Evolutionary conservation across 495 filamentous ascomycete species (phyloP).

Genomic region (Platismatia glauca): DNA sequence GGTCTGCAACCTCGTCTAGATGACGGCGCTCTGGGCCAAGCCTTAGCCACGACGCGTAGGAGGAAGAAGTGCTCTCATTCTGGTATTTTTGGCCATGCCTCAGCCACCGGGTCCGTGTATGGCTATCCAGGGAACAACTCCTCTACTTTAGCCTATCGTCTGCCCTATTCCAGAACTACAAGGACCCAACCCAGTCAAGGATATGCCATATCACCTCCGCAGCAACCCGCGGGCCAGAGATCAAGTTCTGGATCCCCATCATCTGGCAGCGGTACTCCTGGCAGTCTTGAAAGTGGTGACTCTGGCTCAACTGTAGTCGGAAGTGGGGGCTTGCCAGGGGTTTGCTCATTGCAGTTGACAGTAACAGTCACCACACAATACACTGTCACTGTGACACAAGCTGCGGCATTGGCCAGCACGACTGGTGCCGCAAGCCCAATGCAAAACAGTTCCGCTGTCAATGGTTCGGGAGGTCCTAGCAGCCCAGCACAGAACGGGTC

Average conservation of each 20-base stretch:
- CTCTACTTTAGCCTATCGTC: slow-evolving; percentile 4
- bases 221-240: not conserved
- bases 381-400: slow-evolving; percentile 13
- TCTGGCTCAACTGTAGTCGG: not conserved
- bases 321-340: not conserved
- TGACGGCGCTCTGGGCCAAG: slow-evolving; percentile 6
- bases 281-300: not conserved
- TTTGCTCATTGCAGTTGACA: slow-evolving; percentile 6
- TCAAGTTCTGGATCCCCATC: not conserved
- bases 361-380: slow-evolving; percentile 12
- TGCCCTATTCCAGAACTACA: not conserved
- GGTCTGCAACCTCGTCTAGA: slow-evolving; percentile 15
- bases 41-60: not conserved
- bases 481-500: not conserved
- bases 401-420: not conserved
- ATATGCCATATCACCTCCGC: not conserved
- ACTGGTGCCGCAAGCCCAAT: not conserved
- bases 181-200: not conserved
- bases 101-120: not conserved
- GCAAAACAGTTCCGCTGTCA: not conserved
- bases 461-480: not conserved
- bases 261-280: not conserved
- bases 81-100: not conserved
- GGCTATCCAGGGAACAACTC: not conserved
- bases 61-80: slow-evolving; percentile 3